phyloP scores from a whole-genome alignment of 208 protist species.

The Blastocrithidia nonstop region DNA sequence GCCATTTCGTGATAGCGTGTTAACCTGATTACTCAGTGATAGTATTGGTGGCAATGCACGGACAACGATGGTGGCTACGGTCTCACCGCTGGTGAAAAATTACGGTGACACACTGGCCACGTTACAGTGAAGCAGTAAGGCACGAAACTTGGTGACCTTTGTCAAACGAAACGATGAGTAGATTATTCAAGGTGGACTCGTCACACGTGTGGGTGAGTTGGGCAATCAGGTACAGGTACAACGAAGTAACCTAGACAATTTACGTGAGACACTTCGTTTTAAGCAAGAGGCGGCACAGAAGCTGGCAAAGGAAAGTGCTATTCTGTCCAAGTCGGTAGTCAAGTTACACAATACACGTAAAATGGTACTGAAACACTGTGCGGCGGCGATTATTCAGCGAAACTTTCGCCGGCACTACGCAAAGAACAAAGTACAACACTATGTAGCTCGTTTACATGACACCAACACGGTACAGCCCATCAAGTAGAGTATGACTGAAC shows the following conservation, averaged over 20 bases:
- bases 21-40: constrained; percentile 85
- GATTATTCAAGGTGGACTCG: constrained; percentile 54
- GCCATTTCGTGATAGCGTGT: constrained; percentile 75
- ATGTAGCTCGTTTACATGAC: neutral
- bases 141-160: constrained; percentile 73
- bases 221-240: constrained; percentile 62
- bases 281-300: constrained; percentile 51
- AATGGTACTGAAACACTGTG: constrained; percentile 13
- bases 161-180: constrained; percentile 81
- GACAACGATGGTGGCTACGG: constrained; percentile 82
- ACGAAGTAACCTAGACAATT: constrained; percentile 69
- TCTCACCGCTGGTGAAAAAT: constrained; percentile 82
- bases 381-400: constrained; percentile 48
- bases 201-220: constrained; percentile 42
- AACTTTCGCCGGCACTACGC: constrained; percentile 14
- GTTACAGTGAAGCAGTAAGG: constrained; percentile 84
- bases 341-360: constrained; percentile 11
- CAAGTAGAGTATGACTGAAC: constrained; percentile 7
- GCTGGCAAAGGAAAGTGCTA: constrained; percentile 28
- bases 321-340: constrained; percentile 15
- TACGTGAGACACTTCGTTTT: constrained; percentile 44
- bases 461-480: constrained; percentile 3
- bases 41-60: constrained; percentile 84
- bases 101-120: constrained; percentile 79
- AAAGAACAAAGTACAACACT: neutral